These are phyloP conservation scores for Aspergillus panamensis DNA, from an alignment of 495 filamentous ascomycete species.

Conservation along the genomic window DNA sequence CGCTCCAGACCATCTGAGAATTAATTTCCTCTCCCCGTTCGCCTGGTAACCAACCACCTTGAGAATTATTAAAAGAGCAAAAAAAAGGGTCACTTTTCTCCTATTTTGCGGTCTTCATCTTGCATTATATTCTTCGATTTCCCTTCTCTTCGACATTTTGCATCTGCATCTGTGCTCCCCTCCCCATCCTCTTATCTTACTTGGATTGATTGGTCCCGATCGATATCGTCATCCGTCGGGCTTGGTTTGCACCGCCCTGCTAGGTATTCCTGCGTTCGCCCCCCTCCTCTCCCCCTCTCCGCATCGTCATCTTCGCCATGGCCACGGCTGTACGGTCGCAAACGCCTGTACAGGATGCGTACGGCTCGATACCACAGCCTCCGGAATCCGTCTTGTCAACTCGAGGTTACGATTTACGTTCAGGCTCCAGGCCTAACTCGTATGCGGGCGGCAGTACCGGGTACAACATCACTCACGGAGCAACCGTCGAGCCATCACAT, in stretches of 20 bases:
- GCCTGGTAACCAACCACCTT: constrained; percentile 23
- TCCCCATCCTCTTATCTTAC: constrained; percentile 7
- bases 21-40: constrained; percentile 21
- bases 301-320: constrained; percentile 29
- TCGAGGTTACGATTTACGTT: constrained; percentile 33
- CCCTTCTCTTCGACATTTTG: constrained; percentile 3
- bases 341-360: constrained; percentile 43
- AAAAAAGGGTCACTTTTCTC: constrained; percentile 14
- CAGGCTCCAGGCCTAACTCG: constrained; percentile 39
- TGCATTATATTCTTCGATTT: constrained; percentile 3
- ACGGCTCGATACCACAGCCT: constrained; percentile 30
- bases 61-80: constrained; percentile 11
- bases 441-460: constrained; percentile 34
- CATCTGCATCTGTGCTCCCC: constrained; percentile 4
- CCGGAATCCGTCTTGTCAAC: constrained; percentile 28
- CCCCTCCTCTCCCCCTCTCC: constrained; percentile 22
- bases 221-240: constrained; percentile 19
- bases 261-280: constrained; percentile 1
- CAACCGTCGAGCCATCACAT: constrained; percentile 38
- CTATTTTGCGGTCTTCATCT: constrained; percentile 6
- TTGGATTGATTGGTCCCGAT: constrained; percentile 5
- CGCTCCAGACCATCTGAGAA: constrained; percentile 19
- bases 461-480: constrained; percentile 40
- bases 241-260: constrained; percentile 22
- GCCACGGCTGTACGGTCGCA: constrained; percentile 43